phyloP scores from a whole-genome alignment of 345 rosid species.

The Citrus inodora region DNA sequence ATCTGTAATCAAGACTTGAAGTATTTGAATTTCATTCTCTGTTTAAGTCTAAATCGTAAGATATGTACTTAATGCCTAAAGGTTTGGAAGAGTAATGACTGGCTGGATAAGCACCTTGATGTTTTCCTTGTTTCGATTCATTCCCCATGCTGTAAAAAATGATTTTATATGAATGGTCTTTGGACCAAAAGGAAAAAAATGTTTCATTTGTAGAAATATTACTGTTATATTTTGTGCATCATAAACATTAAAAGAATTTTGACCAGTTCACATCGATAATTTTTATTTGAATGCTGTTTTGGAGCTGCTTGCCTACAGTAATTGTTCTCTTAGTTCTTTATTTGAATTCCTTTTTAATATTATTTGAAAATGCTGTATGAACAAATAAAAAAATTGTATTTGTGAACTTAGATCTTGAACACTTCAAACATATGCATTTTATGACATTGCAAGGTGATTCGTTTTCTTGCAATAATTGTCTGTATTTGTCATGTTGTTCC shows the following conservation, averaged over 20 bases:
- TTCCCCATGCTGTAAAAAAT: not conserved
- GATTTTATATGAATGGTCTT: not conserved
- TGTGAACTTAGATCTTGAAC: not conserved
- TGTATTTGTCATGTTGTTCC: not conserved
- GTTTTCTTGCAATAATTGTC: not conserved
- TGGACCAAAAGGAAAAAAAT: too few species aligned
- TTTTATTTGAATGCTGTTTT: not conserved
- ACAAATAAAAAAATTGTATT: not conserved
- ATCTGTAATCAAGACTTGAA: not conserved
- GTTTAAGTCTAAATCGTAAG: not conserved
- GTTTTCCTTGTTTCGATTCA: not conserved
- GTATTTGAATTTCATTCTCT: not conserved
- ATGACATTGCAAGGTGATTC: not conserved
- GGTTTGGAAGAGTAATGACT: not conserved
- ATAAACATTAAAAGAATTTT: not conserved
- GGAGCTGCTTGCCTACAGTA: not conserved
- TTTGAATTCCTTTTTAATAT: not conserved
- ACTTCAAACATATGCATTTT: not conserved
- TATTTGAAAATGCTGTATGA: not conserved
- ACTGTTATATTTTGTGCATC: not conserved
- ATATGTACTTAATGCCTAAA: not conserved
- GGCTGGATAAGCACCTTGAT: not conserved
- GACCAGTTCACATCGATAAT: not conserved
- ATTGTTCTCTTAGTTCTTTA: not conserved
- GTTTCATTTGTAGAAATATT: not conserved